These are phyloP conservation scores for Neonectria punicea DNA, from an alignment of 2,329 filamentous ascomycete genomes.

Conservation along the genomic window DNA sequence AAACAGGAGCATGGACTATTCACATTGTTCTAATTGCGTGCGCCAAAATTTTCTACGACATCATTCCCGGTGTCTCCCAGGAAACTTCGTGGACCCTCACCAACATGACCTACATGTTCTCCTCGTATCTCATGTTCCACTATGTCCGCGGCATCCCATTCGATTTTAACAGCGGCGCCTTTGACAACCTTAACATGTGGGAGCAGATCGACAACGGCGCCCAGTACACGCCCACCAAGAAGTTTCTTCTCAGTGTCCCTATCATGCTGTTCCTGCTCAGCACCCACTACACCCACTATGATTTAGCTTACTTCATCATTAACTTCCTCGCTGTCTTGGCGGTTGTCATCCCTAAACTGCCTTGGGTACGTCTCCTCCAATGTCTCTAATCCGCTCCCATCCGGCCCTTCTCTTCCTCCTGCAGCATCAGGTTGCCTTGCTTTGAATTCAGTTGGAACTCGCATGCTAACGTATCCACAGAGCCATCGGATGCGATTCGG, in stretches of 20 bases:
- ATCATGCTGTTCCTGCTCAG: conserved; percentile 95
- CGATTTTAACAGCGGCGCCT: conserved; percentile 97
- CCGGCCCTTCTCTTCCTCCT: background rate
- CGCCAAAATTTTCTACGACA: conserved; percentile 97
- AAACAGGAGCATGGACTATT: conserved; percentile 93
- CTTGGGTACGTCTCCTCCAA: conserved; percentile 75
- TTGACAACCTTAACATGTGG: conserved; percentile 99
- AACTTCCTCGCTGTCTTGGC: conserved; percentile 93
- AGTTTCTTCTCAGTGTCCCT: conserved; percentile 94
- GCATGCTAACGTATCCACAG: conserved; percentile 55
- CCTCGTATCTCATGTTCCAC: conserved; percentile 99
- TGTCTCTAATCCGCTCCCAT: background rate
- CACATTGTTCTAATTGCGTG: conserved; percentile 91
- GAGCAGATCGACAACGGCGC: conserved; percentile 99
- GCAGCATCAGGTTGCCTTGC: background rate
- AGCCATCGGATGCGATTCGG: conserved; percentile 83
- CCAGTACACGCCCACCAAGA: conserved; percentile 98
- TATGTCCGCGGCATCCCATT: conserved; percentile 98
- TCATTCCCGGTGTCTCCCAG: conserved; percentile 94
- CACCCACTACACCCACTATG: conserved; percentile 99
- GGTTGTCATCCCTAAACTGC: conserved; percentile 96
- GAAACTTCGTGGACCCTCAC: conserved; percentile 99
- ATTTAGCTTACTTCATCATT: conserved; percentile 95
- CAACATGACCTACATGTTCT: conserved; percentile 99
- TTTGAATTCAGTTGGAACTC: conserved; percentile 5